Conservation (phyloP, 73 alveolate species). For the Urostyla sp. region DNA sequence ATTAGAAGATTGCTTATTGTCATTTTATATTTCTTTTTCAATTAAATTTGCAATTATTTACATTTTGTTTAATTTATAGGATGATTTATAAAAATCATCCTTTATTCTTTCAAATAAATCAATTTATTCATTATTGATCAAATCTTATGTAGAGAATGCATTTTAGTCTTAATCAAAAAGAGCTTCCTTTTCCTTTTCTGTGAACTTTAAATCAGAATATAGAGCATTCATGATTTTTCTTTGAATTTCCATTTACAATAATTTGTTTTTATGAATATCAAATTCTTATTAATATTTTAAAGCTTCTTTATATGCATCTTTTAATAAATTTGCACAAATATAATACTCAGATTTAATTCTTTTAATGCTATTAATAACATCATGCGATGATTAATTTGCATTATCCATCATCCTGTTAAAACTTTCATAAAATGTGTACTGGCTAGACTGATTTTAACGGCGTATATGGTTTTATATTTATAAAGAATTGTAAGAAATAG, state of each 20-base stretch:
- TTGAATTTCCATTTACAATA: not conserved
- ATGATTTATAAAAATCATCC: slow-evolving; percentile 40
- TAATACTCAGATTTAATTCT: not conserved
- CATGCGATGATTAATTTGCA: not conserved
- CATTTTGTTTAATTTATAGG: slow-evolving; percentile 15
- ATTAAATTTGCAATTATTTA: not conserved
- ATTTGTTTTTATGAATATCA: no score
- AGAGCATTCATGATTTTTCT: not conserved
- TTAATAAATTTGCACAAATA: not conserved
- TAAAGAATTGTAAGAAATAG: slow-evolving; percentile 33
- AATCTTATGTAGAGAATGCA: not conserved
- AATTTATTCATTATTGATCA: not conserved
- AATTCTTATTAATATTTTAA: slow-evolving; percentile 25
- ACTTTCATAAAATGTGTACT: not conserved
- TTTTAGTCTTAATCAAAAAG: slow-evolving; percentile 21
- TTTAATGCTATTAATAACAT: slow-evolving; percentile 4
- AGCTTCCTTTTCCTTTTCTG: slow-evolving; percentile 28
- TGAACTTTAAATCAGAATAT: slow-evolving; percentile 2
- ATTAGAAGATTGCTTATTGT: not conserved
- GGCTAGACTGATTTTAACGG: not conserved
- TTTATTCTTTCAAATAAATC: slow-evolving; percentile 30
- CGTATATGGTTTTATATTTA: slow-evolving; percentile 9
- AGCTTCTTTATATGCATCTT: not conserved
- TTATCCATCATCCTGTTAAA: not conserved
- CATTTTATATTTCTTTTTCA: not conserved